phyloP scores from a whole-genome alignment of 2,329 filamentous ascomycete genomes.

The Talaromyces sp. region DNA sequence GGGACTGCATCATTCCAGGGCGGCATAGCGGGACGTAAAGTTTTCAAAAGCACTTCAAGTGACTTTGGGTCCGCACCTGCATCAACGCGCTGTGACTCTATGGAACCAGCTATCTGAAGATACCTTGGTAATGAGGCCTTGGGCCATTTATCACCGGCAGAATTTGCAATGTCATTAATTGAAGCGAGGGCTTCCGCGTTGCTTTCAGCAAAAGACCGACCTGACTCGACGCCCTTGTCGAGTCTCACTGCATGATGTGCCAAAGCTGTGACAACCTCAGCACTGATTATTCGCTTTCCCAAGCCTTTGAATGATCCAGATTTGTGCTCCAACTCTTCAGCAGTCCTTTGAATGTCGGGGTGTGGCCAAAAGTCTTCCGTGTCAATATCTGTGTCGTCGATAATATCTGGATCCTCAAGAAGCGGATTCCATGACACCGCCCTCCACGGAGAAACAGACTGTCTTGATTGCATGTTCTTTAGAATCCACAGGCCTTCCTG shows the following conservation, averaged over 20 bases:
- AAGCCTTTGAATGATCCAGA: conserved; percentile 32
- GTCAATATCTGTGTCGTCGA: conserved; percentile 31
- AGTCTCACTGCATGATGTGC: conserved; percentile 5
- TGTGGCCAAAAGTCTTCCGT: conserved; percentile 30
- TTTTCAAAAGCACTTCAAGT: conserved; percentile 35
- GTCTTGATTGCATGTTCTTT: conserved; percentile 23
- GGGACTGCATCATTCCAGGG: conserved; percentile 24
- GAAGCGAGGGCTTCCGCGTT: conserved; percentile 1
- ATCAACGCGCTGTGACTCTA: conserved; percentile 44
- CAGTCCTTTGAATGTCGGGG: conserved; percentile 16
- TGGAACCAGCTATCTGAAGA: conserved; percentile 41
- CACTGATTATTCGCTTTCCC: conserved; percentile 47
- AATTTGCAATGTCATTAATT: conserved; percentile 15
- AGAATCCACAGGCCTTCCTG: conserved; percentile 37
- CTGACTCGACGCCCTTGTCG: conserved; percentile 31
- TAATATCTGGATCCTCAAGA: conserved; percentile 18
- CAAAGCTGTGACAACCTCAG: conserved; percentile 52
- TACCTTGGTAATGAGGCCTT: background rate
- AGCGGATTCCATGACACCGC: conserved; percentile 36
- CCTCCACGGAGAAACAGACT: conserved; percentile 29
- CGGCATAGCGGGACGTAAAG: conserved; percentile 23
- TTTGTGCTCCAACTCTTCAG: conserved; percentile 7
- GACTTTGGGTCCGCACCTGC: conserved; percentile 40
- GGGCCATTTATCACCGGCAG: conserved; percentile 11
- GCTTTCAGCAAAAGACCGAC: conserved; percentile 28